Percentiles rank a stretch among this genome's conserved stretches.
Conservation (phyloP, 768 basidiomycete genomes). For the Pulveroboletus sp. region DNA sequence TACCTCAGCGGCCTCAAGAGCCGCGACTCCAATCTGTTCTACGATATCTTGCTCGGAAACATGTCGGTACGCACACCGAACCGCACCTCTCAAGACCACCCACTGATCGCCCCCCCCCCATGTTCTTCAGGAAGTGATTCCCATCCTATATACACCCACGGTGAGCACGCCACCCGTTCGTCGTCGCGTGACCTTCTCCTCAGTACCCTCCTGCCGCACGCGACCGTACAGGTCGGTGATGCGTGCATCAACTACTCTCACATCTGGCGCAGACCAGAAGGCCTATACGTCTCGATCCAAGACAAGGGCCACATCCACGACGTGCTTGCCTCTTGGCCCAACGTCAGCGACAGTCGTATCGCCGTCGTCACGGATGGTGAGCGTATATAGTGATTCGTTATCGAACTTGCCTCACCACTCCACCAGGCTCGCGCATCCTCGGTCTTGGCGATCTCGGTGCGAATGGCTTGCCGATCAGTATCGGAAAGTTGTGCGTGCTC, state of each 20-base stretch:
- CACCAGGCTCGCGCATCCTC: conserved; percentile 59
- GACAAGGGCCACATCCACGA: conserved; percentile 61
- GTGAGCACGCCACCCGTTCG: conserved; percentile 29
- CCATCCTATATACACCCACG: conserved; percentile 73
- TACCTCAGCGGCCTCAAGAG: conserved; percentile 61
- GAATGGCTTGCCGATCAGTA: conserved; percentile 49
- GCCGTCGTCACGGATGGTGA: conserved; percentile 74
- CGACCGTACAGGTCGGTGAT: conserved; percentile 47
- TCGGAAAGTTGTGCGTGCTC: conserved; percentile 61
- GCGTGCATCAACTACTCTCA: conserved; percentile 68
- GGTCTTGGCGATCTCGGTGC: conserved; percentile 51
- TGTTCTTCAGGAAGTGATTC: conserved; percentile 45
- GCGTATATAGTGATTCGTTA: neutral
- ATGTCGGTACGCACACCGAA: conserved; percentile 42
- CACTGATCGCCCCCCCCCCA: neutral
- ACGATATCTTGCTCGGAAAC: conserved; percentile 55
- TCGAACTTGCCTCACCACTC: neutral
- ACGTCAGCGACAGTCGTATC: conserved; percentile 47
- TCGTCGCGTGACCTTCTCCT: conserved; percentile 10
- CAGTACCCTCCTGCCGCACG: conserved; percentile 13
- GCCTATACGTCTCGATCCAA: conserved; percentile 56
- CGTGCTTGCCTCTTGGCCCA: conserved; percentile 51
- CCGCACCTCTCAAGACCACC: neutral
- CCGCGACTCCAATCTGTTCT: conserved; percentile 62
- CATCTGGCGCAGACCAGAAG: conserved; percentile 62